phyloP scores from a whole-genome alignment of 495 filamentous ascomycete species.

The Annulohypoxylon moriforme region DNA sequence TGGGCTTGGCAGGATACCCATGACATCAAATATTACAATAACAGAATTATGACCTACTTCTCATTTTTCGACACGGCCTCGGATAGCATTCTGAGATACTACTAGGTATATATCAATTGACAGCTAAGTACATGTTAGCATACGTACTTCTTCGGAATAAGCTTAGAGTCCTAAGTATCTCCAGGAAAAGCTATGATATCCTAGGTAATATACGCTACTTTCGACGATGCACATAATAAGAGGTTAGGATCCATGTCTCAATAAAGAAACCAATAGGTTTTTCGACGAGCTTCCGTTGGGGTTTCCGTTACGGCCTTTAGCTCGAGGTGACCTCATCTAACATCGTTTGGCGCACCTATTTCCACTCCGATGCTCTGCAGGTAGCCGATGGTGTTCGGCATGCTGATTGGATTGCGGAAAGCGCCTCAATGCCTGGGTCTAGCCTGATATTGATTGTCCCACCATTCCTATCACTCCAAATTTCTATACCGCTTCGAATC shows the following conservation, averaged over 20 bases:
- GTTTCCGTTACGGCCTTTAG: not conserved
- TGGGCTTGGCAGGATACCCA: not conserved
- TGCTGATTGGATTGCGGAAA: not conserved
- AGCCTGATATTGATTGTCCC: not conserved
- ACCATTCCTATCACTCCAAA: not conserved
- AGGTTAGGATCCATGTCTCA: not conserved
- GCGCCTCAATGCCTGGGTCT: not conserved
- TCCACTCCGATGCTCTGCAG: not conserved
- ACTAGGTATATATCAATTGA: too few relatives aligned
- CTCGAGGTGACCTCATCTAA: not conserved
- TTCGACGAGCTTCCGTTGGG: too few relatives aligned
- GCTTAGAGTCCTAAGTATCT: not conserved
- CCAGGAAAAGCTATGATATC: not conserved
- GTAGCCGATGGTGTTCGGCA: not conserved
- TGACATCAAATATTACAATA: not conserved
- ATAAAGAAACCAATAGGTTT: not conserved
- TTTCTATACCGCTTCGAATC: not conserved
- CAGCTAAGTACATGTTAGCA: too few relatives aligned
- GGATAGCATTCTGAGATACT: too few relatives aligned
- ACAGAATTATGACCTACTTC: too few relatives aligned
- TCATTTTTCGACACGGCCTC: too few relatives aligned
- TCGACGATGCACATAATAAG: not conserved
- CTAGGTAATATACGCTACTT: not conserved
- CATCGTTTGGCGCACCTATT: not conserved
- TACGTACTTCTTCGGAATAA: too few relatives aligned